phyloP scores from a whole-genome alignment of 768 basidiomycete genomes.

The Mycena alexandri region DNA sequence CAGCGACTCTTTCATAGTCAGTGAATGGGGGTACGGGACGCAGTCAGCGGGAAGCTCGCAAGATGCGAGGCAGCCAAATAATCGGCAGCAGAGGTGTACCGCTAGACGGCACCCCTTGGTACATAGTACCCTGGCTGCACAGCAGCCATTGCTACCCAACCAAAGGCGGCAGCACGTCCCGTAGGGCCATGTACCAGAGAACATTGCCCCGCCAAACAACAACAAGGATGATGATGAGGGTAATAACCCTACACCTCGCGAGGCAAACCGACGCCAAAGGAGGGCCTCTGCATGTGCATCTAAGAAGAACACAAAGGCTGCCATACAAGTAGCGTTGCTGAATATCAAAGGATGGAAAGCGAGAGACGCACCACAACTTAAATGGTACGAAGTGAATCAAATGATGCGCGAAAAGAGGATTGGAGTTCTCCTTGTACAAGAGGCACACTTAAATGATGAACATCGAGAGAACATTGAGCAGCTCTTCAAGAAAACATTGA shows the following conservation, averaged over 20 bases:
- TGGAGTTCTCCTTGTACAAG: background rate
- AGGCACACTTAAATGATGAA: constrained; percentile 6
- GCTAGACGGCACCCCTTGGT: background rate
- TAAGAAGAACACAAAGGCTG: constrained; percentile 7
- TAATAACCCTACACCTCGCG: background rate
- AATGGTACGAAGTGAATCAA: constrained; percentile 15
- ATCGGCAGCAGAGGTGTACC: background rate
- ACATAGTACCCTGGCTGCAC: background rate
- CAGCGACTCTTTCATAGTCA: background rate
- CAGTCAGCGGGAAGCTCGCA: background rate
- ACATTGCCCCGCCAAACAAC: background rate
- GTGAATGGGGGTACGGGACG: background rate
- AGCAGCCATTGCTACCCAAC: background rate
- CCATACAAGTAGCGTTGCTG: constrained; percentile 1
- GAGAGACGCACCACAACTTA: background rate
- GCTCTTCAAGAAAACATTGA: background rate
- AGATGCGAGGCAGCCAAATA: background rate
- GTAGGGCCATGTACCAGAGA: no score
- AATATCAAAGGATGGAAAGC: constrained; percentile 21
- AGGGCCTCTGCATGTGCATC: background rate
- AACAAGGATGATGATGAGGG: background rate
- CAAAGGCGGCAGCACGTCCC: background rate
- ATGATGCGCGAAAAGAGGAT: background rate
- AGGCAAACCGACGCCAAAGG: background rate
- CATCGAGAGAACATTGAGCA: background rate